Percentiles rank a stretch among this genome's conserved stretches.
Evolutionary conservation across 768 basidiomycete genomes (phyloP).

Genomic region (Collybia sordida): DNA sequence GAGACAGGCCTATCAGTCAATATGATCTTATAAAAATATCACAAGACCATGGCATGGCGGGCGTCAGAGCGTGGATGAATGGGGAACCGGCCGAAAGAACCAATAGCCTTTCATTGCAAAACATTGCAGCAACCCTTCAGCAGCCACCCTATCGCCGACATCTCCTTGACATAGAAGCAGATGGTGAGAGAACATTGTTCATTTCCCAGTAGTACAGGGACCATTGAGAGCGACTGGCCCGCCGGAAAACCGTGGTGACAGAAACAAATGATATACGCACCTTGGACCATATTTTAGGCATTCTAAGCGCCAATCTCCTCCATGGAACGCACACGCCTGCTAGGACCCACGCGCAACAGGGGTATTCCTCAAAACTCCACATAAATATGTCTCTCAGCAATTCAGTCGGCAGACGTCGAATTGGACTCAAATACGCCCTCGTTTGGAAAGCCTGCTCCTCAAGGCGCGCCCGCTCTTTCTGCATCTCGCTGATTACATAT

Average conservation of each 20-base stretch:
- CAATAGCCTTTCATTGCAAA: not conserved
- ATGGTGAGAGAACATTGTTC: not conserved
- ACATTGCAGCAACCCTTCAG: not conserved
- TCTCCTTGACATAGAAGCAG: slow-evolving; percentile 3
- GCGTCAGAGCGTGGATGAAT: not conserved
- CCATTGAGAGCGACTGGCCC: not conserved
- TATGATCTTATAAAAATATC: slow-evolving; percentile 3
- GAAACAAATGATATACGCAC: slow-evolving; percentile 38
- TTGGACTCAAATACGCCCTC: slow-evolving; percentile 69
- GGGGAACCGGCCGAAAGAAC: slow-evolving; percentile 2
- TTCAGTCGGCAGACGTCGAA: slow-evolving; percentile 69
- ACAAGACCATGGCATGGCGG: slow-evolving; percentile 1
- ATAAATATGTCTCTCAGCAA: slow-evolving; percentile 73
- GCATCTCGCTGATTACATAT: slow-evolving; percentile 53
- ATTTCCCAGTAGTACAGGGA: not conserved
- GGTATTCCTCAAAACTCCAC: slow-evolving; percentile 65
- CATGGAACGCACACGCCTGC: slow-evolving; percentile 67
- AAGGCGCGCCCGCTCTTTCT: slow-evolving; percentile 44
- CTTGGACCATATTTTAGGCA: slow-evolving; percentile 78
- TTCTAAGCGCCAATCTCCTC: slow-evolving; percentile 62
- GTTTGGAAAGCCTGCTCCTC: slow-evolving; percentile 49
- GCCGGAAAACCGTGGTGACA: slow-evolving; percentile 8
- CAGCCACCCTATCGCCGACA: slow-evolving; percentile 11
- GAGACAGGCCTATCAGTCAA: slow-evolving; percentile 12
- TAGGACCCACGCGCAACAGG: slow-evolving; percentile 77